A percentile compares a stretch with the other conserved stretches of the same genome.
These are phyloP conservation scores for Aspergillus proliferans DNA, from an alignment of 2,329 filamentous ascomycete genomes.

Conservation along the genomic window DNA sequence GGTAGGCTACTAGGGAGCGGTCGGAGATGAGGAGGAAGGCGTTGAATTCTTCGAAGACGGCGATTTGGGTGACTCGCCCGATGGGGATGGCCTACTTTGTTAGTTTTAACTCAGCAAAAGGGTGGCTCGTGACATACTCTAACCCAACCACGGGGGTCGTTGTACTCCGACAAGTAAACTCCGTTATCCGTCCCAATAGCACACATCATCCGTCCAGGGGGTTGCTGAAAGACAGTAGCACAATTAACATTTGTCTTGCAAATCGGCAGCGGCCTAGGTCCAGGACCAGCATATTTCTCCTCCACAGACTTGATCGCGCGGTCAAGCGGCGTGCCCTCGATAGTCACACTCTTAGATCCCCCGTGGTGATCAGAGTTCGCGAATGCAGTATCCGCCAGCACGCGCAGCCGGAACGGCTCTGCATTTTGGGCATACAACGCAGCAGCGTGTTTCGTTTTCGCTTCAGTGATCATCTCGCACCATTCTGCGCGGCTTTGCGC, in stretches of 20 bases:
- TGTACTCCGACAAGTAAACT: conserved; percentile 80
- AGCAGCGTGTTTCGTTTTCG: conserved; percentile 87
- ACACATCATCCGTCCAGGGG: conserved; percentile 77
- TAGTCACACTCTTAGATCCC: conserved; percentile 64
- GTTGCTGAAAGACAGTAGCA: conserved; percentile 77
- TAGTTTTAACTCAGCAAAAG: conserved; percentile 23
- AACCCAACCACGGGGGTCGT: conserved; percentile 84
- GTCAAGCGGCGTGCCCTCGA: conserved; percentile 86
- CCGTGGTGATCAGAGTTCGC: conserved; percentile 40
- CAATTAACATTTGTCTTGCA: conserved; percentile 87
- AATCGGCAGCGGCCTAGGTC: conserved; percentile 65
- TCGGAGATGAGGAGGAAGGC: conserved; percentile 88
- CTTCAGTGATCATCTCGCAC: conserved; percentile 89
- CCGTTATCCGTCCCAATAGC: conserved; percentile 94
- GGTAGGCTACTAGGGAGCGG: conserved; percentile 85
- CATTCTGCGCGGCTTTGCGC: conserved; percentile 73
- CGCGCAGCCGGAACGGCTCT: conserved; percentile 85
- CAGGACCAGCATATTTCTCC: conserved; percentile 58
- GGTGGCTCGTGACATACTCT: conserved; percentile 54
- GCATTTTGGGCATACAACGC: conserved; percentile 87
- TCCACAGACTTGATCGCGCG: conserved; percentile 86
- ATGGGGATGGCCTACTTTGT: conserved; percentile 63
- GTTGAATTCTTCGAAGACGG: conserved; percentile 92
- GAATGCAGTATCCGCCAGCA: conserved; percentile 89
- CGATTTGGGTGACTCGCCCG: conserved; percentile 78